phyloP scores from a whole-genome alignment of 2,329 filamentous ascomycete species.

The Thelonectria discophora region DNA sequence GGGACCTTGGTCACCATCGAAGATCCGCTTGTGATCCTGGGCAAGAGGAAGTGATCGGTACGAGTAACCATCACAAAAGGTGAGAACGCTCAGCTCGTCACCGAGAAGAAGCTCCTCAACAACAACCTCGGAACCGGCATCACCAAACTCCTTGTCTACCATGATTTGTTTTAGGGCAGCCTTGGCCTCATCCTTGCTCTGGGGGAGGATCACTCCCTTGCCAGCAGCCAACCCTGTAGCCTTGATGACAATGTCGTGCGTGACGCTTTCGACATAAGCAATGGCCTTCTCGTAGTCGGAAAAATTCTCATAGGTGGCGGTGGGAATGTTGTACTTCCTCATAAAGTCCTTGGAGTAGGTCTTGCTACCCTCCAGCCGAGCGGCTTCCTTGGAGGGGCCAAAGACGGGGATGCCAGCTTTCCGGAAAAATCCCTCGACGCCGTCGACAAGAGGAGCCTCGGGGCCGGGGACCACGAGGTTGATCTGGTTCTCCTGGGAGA shows the following conservation, averaged over 20 bases:
- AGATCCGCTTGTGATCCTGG: slow-evolving; percentile 96
- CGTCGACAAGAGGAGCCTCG: slow-evolving; percentile 92
- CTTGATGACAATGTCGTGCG: slow-evolving; percentile 89
- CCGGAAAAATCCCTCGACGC: slow-evolving; percentile 85
- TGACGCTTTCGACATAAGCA: slow-evolving; percentile 75
- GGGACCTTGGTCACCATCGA: slow-evolving; percentile 87
- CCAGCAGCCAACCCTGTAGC: slow-evolving; percentile 90
- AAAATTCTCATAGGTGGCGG: slow-evolving; percentile 91
- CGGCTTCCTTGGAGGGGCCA: slow-evolving; percentile 84
- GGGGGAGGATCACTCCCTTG: slow-evolving; percentile 93
- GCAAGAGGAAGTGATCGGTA: slow-evolving; percentile 87
- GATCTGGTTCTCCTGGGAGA: slow-evolving; percentile 76
- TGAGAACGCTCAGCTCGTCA: slow-evolving; percentile 90
- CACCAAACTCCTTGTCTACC: slow-evolving; percentile 85
- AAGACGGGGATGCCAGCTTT: slow-evolving; percentile 80
- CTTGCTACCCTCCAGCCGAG: slow-evolving; percentile 94
- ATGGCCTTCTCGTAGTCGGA: slow-evolving; percentile 76
- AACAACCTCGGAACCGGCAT: slow-evolving; percentile 88
- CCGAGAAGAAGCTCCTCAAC: slow-evolving; percentile 94
- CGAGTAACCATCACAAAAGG: slow-evolving; percentile 88
- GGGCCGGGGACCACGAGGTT: slow-evolving; percentile 91
- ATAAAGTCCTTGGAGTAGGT: slow-evolving; percentile 98
- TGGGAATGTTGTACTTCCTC: slow-evolving; percentile 88
- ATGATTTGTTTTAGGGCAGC: slow-evolving; percentile 88
- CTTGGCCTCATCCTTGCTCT: slow-evolving; percentile 82